Evolutionary conservation across 2,329 filamentous ascomycete species (phyloP), one percentile per base, ranked within the genome.

Genomic region (Microsporum audouinii): DNA sequence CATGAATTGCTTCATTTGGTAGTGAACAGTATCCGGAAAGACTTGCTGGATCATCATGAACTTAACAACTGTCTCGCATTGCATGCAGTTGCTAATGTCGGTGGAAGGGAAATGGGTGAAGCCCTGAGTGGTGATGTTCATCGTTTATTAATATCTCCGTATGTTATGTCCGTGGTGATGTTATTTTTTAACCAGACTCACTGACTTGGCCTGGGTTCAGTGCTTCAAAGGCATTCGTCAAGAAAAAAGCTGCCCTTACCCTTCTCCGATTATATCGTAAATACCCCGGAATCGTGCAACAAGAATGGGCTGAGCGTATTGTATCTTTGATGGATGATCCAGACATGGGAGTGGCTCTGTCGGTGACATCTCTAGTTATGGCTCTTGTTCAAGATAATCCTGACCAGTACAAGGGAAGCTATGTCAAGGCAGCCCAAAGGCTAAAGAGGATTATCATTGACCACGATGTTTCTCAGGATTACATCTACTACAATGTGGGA

Each of bases 401-500:
- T n/a, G 91, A 96, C 1, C 87, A 91, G 70, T 99, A 96, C 79
- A 92, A 88, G 74, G 91, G 91, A 47, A 89, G 89, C 68, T 97
- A 96, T 72, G 86, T 91, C 65, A 99, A 97, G 76, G 92, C 92
- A 36, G 92, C 92, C 0, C 88, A 89, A 64, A 82, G 91, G 61
- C 75, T 99, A 68, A 96, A 96, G 78, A 87, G 89, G 66, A 88
- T 97, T 66, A 81, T 96, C 14, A 86, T 97, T 31, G 92, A 97
- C 67, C 87, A 88, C 65, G 92, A 99, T 68, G 94, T 89, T 69
- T 84, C 89, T 0, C 83, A 85, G 61, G 94, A 97, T 72, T 99
- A 99, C 72, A 83, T 96, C 31, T 99, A 99, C 78, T 99, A 99
- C 80, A 96, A 96, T 71, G 94, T 99, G n/a, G 94, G 94, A 0